Evolutionary conservation across 2,329 filamentous ascomycete genomes (phyloP), one percentile per base, ranked within the genome.

Genomic region (Curvularia spicifera): DNA sequence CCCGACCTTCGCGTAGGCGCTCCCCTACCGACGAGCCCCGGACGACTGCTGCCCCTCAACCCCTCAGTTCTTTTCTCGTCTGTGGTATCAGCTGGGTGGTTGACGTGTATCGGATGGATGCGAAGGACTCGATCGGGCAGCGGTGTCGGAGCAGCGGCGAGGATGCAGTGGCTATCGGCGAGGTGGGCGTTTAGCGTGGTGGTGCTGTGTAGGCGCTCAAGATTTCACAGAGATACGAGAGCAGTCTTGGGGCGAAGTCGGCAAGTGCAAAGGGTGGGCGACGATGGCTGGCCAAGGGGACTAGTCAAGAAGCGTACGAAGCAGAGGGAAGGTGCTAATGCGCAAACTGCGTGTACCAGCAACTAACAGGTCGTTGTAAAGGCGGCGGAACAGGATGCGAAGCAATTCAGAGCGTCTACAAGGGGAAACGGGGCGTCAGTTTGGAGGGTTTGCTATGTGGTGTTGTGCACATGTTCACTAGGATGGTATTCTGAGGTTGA

Each of bases 11-110:
- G 44, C 61, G 54, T 50, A 51, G 37, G 52, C 37, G 33, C 56
- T 47, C 63, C 57, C 63, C 64, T 57, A n/a, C 54, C 57, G 46
- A 56, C 57, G 26, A 47, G 42, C 56, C 37, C 61, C 60, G 56
- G 42, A 44, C 50, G 48, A 53, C 63, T 49, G 48, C 52, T 56
- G 54, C 52, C 39, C 63, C 56, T 55, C 60, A 31, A 42, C 51
- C 51, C 53, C 57, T 28, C 46, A 33, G n/a, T 28, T 26, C 8
- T 18, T 22, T 20, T 20, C 29, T 22, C 8, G 40, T 26, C n/a
- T 22, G 29, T n/a, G 48, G 10, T 56, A 33, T n/a, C 42, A 24
- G 13, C 33, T 47, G 29, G n/a, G 37, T 31, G 29, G 20, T 26
- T 24, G 46, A 29, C 33, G 26, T 24, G 13, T 35, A 42, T 46